Evolutionary conservation across 768 basidiomycete species (phyloP), one percentile per base, ranked within the genome.

Genomic region (Phlegmacium glaucopus): DNA sequence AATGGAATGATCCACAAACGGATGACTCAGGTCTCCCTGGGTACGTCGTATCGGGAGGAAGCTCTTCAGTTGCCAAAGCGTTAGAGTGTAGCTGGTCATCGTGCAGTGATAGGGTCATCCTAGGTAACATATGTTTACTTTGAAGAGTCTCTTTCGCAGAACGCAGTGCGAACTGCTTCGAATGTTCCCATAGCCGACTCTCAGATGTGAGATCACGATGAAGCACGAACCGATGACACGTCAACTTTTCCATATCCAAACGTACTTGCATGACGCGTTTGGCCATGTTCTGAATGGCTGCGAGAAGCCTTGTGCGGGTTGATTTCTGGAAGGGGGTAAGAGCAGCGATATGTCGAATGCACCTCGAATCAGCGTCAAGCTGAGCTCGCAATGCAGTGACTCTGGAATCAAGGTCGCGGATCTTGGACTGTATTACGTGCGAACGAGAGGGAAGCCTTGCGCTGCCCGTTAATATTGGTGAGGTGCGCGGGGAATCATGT

Each of bases 271-370:
- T 79, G 41, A 98, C 68, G 34, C 79, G 76, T 59, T 78, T 83
- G 7, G 86, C 80, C 10, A 86, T 70, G 13, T 66, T 69, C 54
- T 83, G 81, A 13, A 94, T 70, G 3, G 82, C 74, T 17, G 67
- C 56, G 17, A 78, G 68, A 22, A 99, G 75, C 38, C 84, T 79
- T 51, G 91, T 88, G 39, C 94, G 81, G 4, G 94, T 94, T 8
- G 83, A 72, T 40, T 80, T 81, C 59, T 86, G 90, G 64, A 98
- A 94, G 3, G 96, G 94, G 12, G 90, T 87, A 32, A 97, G 74
- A 36, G 87, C 79, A 2, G 85, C 85, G 16, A 97, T 75, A 57
- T 94, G 95, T 35, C 88, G 84, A 16, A 87, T 79, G 36, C 86
- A 70, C 13, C 85, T 82, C 62, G 94, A 66, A 51, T 87, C 79